Evolutionary conservation across 2,329 filamentous ascomycete species (phyloP), one percentile per base, ranked within the genome.

Genomic region (Xylariaceae sp.): DNA sequence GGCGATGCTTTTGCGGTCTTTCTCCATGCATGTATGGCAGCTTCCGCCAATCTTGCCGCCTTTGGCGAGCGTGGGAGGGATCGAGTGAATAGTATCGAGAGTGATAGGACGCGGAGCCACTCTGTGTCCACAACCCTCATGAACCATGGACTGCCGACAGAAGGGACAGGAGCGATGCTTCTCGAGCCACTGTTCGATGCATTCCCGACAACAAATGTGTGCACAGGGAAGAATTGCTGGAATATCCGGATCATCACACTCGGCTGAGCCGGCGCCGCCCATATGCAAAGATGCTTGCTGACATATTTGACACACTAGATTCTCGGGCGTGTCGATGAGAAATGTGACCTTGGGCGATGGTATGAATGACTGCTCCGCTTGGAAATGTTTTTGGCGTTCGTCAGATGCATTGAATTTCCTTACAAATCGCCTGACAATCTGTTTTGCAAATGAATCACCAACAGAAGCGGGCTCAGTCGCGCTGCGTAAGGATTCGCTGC

Each of bases 181-280:
- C 0, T 28, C 19, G 6, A 70, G 42, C 67, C 70, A 71, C 2
- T 16, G 34, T 2, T 50, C 36, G 14, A 73, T 46, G 39, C 71
- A 73, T 2, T 9, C 14, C 5, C 53, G 42, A 45, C 71, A 69
- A 4, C 57, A 67, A 5, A 66, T 53, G 47, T 75, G 72, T 0
- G 69, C 70, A 38, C 71, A 73, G 0, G 72, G 67, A 19, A 72
- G 53, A 1, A 73, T 66, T 3, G 58, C 54, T 1, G 70, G 63
- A 1, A 54, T 49, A 0, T n/a, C 40, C 4, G 59, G 48, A 0
- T 33, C n/a, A 16, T 38, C 34, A 9, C 34, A 16, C 3, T 13
- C 13, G 13, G 13, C 9, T 38, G 13, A 46, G 1, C 41, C 40
- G 6, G 38, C 51, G 2, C 34, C 14, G 1, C 31, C 53, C 48